phyloP scores from a whole-genome alignment of 2,329 filamentous ascomycete genomes.

The Aureobasidium mangrovei region DNA sequence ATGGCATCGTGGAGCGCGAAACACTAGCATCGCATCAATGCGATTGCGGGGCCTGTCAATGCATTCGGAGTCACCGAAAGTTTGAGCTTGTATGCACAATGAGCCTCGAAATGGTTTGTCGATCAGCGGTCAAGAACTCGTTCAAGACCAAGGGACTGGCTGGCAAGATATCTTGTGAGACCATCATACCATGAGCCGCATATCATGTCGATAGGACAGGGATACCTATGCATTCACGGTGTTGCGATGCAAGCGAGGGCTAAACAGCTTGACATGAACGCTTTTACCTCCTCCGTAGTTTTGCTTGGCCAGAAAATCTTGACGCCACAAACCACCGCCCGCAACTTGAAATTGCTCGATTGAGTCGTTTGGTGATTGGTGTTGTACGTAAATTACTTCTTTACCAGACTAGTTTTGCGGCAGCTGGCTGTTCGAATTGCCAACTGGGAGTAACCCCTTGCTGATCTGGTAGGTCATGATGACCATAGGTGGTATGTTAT shows the following conservation, averaged over 20 bases:
- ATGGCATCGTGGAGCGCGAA: constrained; percentile 1
- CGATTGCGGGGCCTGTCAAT: constrained; percentile 12
- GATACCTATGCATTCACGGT: not conserved
- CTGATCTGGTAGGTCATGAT: no score
- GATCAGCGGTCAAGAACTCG: not conserved
- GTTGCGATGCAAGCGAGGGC: not conserved
- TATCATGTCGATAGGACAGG: no score
- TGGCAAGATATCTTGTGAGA: no score
- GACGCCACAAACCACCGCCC: constrained; percentile 3
- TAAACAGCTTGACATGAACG: constrained; percentile 6
- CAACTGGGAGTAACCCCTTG: no score
- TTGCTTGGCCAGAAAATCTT: constrained; percentile 6
- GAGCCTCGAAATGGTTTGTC: not conserved
- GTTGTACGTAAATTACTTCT: no score
- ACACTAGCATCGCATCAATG: constrained; percentile 10
- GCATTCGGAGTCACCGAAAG: constrained; percentile 5
- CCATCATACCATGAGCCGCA: no score
- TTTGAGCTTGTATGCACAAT: not conserved
- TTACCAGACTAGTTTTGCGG: no score
- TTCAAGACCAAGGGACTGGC: not conserved
- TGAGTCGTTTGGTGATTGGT: no score
- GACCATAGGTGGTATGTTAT: no score
- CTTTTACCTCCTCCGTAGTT: constrained; percentile 2
- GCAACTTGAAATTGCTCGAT: not conserved
- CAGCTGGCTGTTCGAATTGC: no score